Evolutionary conservation across 305 asterid genomes (phyloP).

Genomic region (Salvia sclarea): DNA sequence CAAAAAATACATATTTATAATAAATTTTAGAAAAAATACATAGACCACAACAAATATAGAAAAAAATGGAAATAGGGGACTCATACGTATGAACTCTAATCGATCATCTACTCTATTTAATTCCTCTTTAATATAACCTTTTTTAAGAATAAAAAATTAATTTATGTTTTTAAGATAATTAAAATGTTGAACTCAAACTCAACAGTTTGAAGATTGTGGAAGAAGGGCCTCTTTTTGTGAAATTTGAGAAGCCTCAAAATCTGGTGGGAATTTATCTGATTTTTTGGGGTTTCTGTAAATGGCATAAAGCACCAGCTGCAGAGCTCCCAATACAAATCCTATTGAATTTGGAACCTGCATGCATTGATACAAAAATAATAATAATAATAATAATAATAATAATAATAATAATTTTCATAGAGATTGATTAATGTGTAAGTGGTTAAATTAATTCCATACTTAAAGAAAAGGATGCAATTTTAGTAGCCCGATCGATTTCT

Average conservation of each 20-base stretch:
- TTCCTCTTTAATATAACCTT: not conserved
- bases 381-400: not conserved
- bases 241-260: slow-evolving; percentile 21
- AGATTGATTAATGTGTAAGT: not conserved
- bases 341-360: slow-evolving; percentile 58
- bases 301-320: slow-evolving; percentile 52
- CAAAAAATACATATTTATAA: no score
- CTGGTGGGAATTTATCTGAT: slow-evolving; percentile 8
- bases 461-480: no score
- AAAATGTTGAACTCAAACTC: not conserved
- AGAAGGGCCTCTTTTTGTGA: slow-evolving; percentile 36
- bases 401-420: not conserved
- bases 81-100: not conserved
- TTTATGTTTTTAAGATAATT: not conserved
- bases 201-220: slow-evolving; percentile 23
- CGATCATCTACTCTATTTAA: not conserved
- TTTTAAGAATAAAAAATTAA: not conserved
- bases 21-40: no score
- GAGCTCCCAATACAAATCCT: slow-evolving; percentile 50
- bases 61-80: not conserved
- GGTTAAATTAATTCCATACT: not conserved
- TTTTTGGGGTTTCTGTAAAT: slow-evolving; percentile 38
- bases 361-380: not conserved
- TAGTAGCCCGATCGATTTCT: no score
- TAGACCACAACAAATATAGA: not conserved